phyloP scores from a whole-genome alignment of 495 filamentous ascomycete species.

The Tuber magnatum region DNA sequence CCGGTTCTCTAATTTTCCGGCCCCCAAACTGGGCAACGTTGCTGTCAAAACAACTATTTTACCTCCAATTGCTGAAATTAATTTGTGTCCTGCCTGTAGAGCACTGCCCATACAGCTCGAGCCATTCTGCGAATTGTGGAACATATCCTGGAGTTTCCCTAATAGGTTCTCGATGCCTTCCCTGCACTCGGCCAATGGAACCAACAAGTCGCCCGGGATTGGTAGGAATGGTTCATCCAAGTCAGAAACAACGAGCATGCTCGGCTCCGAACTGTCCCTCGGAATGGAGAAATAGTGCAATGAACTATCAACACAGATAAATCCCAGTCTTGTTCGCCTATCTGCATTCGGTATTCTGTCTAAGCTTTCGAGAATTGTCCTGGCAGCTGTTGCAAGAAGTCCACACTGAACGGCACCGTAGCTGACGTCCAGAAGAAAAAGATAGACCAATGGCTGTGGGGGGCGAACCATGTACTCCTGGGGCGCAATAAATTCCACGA shows the following conservation, averaged over 20 bases:
- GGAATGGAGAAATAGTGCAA: constrained; percentile 94
- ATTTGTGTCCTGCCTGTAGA: constrained; percentile 83
- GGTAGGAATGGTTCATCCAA: constrained; percentile 95
- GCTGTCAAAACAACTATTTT: constrained; percentile 89
- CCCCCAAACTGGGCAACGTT: constrained; percentile 81
- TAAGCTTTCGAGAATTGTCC: constrained; percentile 89
- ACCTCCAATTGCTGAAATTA: constrained; percentile 86
- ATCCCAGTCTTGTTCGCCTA: constrained; percentile 81
- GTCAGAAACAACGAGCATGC: constrained; percentile 92
- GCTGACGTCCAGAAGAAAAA: constrained; percentile 96
- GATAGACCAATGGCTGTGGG: constrained; percentile 93
- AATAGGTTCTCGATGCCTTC: constrained; percentile 87
- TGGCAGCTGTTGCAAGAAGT: constrained; percentile 86
- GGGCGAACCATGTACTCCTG: constrained; percentile 99
- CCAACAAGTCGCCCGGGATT: constrained; percentile 84
- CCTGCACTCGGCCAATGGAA: constrained; percentile 81
- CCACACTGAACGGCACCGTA: constrained; percentile 84
- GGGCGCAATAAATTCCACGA: constrained; percentile 93
- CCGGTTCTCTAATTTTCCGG: constrained; percentile 83
- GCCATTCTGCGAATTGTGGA: constrained; percentile 81
- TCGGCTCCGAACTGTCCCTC: constrained; percentile 72
- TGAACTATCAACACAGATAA: constrained; percentile 91
- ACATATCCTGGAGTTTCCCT: constrained; percentile 88
- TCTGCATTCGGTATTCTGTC: constrained; percentile 97
- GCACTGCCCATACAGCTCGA: constrained; percentile 89